Conservation (phyloP, 305 asterid species). For the Fraxinus sp. region DNA sequence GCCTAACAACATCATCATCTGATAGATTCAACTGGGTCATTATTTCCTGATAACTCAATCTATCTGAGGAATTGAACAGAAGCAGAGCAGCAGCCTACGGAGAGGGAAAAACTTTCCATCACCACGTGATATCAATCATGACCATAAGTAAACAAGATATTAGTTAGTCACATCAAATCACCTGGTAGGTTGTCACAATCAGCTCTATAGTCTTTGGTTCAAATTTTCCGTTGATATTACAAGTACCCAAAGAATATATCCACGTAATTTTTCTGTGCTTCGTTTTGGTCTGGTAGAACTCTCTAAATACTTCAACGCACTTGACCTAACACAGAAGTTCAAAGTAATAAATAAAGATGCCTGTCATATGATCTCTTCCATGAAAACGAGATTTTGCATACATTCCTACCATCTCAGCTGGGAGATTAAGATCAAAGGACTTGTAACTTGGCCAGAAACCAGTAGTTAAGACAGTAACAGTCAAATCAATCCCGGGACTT, state of each 20-base stretch:
- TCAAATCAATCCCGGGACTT: constrained; percentile 87
- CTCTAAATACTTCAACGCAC: constrained; percentile 88
- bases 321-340: constrained; percentile 51
- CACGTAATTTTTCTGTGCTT: constrained; percentile 91
- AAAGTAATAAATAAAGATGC: constrained; percentile 13
- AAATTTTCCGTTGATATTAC: constrained; percentile 84
- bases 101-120: constrained; percentile 18
- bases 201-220: constrained; percentile 83
- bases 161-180: constrained; percentile 23
- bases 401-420: constrained; percentile 79
- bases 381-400: neutral
- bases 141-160: constrained; percentile 7
- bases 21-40: constrained; percentile 77
- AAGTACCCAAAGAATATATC: constrained; percentile 94
- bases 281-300: constrained; percentile 93
- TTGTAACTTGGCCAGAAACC: constrained; percentile 99
- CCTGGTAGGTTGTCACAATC: constrained; percentile 92
- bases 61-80: constrained; percentile 80
- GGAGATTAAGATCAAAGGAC: constrained; percentile 90
- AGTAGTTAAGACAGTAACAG: constrained; percentile 90
- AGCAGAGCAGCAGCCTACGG: constrained; percentile 82
- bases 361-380: neutral
- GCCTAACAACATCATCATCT: constrained; percentile 90
- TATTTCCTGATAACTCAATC: constrained; percentile 85
- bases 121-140: neutral